phyloP scores from a whole-genome alignment of 2,329 filamentous ascomycete genomes.

The Drechslerella coelobrocha region DNA sequence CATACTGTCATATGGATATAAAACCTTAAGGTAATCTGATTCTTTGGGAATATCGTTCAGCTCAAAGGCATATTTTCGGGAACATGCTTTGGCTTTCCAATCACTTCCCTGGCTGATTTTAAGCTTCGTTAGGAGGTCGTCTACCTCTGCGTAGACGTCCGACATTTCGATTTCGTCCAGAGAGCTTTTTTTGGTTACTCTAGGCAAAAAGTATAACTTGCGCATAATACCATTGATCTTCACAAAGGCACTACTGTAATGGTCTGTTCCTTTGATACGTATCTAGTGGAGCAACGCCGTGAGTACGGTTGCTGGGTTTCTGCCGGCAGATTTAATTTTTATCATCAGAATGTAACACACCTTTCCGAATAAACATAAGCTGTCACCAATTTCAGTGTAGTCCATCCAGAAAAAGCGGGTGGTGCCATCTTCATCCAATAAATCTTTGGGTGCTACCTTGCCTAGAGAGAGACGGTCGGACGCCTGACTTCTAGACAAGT shows the following conservation, averaged over 20 bases:
- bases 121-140: constrained; percentile 83
- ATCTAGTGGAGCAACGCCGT: constrained; percentile 16
- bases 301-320: background rate
- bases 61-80: constrained; percentile 94
- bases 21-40: constrained; percentile 88
- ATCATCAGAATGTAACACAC: constrained; percentile 65
- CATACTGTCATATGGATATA: constrained; percentile 87
- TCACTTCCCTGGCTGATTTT: constrained; percentile 69
- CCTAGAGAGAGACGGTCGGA: constrained; percentile 64
- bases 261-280: constrained; percentile 70
- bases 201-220: constrained; percentile 91
- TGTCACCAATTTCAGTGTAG: constrained; percentile 90
- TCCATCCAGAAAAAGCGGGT: constrained; percentile 97
- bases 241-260: constrained; percentile 88
- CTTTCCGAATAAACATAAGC: constrained; percentile 92
- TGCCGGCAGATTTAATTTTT: background rate
- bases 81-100: constrained; percentile 92
- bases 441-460: constrained; percentile 82
- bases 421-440: constrained; percentile 91
- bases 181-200: constrained; percentile 66
- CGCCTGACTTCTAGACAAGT: constrained; percentile 61
- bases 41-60: constrained; percentile 84
- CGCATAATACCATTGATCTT: constrained; percentile 94
- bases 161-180: constrained; percentile 84
- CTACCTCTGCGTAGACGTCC: constrained; percentile 89